These are phyloP conservation scores for Suillus lakei DNA, from an alignment of 768 basidiomycete genomes.

Conservation along the genomic window DNA sequence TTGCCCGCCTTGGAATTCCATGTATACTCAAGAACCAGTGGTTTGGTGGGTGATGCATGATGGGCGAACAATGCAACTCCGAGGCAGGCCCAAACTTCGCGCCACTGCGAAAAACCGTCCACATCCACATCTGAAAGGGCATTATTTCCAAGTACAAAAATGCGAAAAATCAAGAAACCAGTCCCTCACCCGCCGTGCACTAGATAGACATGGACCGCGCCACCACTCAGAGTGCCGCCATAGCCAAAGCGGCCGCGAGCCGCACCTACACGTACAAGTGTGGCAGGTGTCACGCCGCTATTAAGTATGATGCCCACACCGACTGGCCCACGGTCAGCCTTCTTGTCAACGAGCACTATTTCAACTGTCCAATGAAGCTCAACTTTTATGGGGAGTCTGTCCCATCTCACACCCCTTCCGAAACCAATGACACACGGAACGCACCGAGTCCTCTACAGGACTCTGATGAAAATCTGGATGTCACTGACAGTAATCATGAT, in stretches of 20 bases:
- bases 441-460: background rate
- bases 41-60: background rate
- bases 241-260: constrained; percentile 1
- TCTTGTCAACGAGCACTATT: constrained; percentile 33
- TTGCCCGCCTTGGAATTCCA: background rate
- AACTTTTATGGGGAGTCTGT: background rate
- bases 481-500: background rate
- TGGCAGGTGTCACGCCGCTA: constrained; percentile 27
- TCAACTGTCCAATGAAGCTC: constrained; percentile 22
- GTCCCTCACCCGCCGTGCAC: background rate
- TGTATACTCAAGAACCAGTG: background rate
- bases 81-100: background rate
- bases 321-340: constrained; percentile 30
- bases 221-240: constrained; percentile 4
- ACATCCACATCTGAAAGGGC: constrained; percentile 1
- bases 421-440: background rate
- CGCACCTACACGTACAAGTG: constrained; percentile 16
- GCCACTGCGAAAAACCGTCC: background rate
- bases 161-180: background rate
- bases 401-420: background rate
- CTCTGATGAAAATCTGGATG: background rate
- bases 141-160: constrained; percentile 4
- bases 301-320: constrained; percentile 32
- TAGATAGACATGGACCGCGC: constrained; percentile 20
- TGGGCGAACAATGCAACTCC: background rate